These are phyloP conservation scores for Erigeron canadensis DNA, from an alignment of 129 eudicot species.

Conservation along the genomic window DNA sequence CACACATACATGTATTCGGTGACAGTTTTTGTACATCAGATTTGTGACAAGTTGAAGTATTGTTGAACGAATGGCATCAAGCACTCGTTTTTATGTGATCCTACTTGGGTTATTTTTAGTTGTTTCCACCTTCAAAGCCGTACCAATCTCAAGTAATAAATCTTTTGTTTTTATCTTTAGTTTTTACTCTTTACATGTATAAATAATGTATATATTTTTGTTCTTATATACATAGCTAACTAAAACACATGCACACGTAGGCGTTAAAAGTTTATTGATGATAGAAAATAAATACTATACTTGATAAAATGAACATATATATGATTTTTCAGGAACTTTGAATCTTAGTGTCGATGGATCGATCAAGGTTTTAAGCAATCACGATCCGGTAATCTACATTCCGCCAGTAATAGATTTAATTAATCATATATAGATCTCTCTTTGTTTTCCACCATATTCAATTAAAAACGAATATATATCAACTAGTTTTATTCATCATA, in stretches of 20 bases:
- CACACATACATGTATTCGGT: slow-evolving; percentile 5
- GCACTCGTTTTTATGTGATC: slow-evolving; percentile 30
- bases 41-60: slow-evolving; percentile 6
- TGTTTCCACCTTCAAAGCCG: slow-evolving; percentile 33
- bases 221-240: not conserved
- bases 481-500: not conserved
- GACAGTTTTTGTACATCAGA: slow-evolving; percentile 5
- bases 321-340: slow-evolving; percentile 39
- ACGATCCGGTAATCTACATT: slow-evolving; percentile 32
- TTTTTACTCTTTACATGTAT: not conserved
- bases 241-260: not conserved
- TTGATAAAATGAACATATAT: not conserved
- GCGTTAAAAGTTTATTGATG: not conserved
- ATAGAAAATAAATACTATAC: not conserved
- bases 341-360: slow-evolving; percentile 29
- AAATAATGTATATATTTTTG: not conserved
- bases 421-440: not conserved
- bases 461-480: too few species aligned
- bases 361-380: slow-evolving; percentile 19
- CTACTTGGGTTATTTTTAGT: slow-evolving; percentile 35
- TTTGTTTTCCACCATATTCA: too few species aligned
- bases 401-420: not conserved
- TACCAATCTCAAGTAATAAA: slow-evolving; percentile 62
- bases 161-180: not conserved
- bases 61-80: slow-evolving; percentile 30